These are phyloP conservation scores for Rhizopogon hawkerae DNA, from an alignment of 1,284 basidiomycete species.

Conservation along the genomic window DNA sequence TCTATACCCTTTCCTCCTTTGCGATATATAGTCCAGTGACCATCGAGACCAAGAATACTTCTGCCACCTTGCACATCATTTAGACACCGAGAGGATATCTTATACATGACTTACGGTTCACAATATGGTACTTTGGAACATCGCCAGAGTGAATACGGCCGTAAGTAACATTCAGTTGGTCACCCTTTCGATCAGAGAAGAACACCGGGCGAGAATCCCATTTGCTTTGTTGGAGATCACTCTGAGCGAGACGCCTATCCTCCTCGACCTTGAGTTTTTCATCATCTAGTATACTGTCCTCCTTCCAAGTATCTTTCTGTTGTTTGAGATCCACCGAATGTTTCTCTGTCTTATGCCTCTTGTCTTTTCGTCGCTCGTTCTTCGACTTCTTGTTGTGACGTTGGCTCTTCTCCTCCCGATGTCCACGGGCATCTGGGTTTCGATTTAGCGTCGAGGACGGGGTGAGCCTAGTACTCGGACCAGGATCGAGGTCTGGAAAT, in stretches of 20 bases:
- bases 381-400: conserved; percentile 18
- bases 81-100: conserved; percentile 30
- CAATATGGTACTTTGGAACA: conserved; percentile 57
- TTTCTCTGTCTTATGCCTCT: conserved; percentile 22
- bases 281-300: conserved; percentile 23
- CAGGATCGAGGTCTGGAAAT: conserved; percentile 50
- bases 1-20: conserved; percentile 53
- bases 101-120: conserved; percentile 39
- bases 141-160: conserved; percentile 59
- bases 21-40: conserved; percentile 38
- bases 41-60: conserved; percentile 51
- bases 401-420: conserved; percentile 15
- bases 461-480: conserved; percentile 17
- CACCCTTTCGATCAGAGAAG: conserved; percentile 64
- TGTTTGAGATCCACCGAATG: conserved; percentile 16
- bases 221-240: conserved; percentile 17
- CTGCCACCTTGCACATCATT: conserved; percentile 56
- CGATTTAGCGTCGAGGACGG: conserved; percentile 15
- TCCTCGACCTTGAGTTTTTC: conserved; percentile 32
- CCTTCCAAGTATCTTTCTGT: conserved; percentile 10
- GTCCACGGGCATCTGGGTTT: conserved; percentile 10
- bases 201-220: conserved; percentile 34
- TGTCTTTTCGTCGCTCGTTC: conserved; percentile 19
- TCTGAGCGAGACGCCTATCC: conserved; percentile 23
- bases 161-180: conserved; percentile 59